Evolutionary conservation across 345 rosid genomes (phyloP), one percentile per base, ranked within the genome.

Genomic region (Corchorus capsularis): DNA sequence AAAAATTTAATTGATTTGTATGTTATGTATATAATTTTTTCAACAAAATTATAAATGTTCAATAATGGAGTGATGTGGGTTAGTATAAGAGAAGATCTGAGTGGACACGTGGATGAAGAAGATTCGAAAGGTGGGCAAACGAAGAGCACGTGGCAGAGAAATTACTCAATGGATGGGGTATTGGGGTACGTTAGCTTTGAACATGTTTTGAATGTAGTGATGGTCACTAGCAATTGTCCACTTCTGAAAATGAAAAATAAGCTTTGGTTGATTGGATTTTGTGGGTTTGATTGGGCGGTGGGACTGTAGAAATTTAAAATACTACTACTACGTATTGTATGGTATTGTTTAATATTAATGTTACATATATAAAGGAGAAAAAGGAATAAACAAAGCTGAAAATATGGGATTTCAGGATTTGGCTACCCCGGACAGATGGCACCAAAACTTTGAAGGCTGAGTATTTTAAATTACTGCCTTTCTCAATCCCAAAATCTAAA

Each of bases 281-380:
- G 13, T 35, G 77, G 55, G 45, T 20, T 49, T 41, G 32, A 22
- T 56, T 78, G 83, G 85, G 52, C 85, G 84, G 85, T 76, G 82
- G 57, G 63, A 47, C 59, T n/a, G 56, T 67, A 16, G 81, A 43
- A 65, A 68, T 35, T 12, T 0, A 6, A 53, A 64, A 1, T 39
- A 39, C 43, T 39, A 39, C 43, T 39, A 6, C 43, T 39, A 27
- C 27, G 27, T 27, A 27, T 27, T 27, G 27, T 27, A 27, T 27
- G 0, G 27, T 0, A 27, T 27, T 27, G 27, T 27, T 27, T 27
- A 27, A 27, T 27, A n/a, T n/a, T n/a, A 27, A 27, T 27, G 27
- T 4, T 0, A 15, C 2, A 37, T 15, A 20, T 10, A 2, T 19
- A 66, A 45, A 3, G 32, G 8, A 5, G 7, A 6, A 19, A 45